phyloP scores from a whole-genome alignment of 2,329 filamentous ascomycete genomes.

The Chaetomium globosum region DNA sequence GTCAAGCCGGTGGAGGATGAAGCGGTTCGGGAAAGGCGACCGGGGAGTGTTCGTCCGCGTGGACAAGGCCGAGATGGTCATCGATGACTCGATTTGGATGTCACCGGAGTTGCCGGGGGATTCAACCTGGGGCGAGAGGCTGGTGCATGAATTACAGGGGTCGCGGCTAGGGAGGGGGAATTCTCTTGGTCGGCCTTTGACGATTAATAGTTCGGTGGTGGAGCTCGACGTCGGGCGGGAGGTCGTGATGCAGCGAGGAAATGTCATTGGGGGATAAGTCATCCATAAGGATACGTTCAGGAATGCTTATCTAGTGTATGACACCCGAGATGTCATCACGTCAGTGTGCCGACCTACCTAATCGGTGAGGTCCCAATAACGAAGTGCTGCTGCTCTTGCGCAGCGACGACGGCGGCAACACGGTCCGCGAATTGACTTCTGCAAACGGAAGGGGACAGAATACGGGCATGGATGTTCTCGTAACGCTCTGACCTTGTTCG shows the following conservation, averaged over 20 bases:
- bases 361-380: neutral
- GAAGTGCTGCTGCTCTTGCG: neutral
- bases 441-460: neutral
- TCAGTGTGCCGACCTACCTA: neutral
- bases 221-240: conserved; percentile 23
- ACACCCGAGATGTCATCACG: neutral
- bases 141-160: conserved; percentile 24
- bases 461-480: neutral
- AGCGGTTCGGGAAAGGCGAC: conserved; percentile 6
- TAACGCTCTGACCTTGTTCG: conserved; percentile 12
- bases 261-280: neutral
- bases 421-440: neutral
- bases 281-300: neutral
- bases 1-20: neutral
- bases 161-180: conserved; percentile 12
- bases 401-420: neutral
- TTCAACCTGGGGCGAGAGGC: conserved; percentile 19
- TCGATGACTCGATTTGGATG: conserved; percentile 18
- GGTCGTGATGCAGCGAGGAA: neutral
- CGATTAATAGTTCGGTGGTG: conserved; percentile 26
- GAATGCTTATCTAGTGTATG: neutral
- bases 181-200: neutral
- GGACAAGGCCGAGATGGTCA: conserved; percentile 15
- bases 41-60: conserved; percentile 17
- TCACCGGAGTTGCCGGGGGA: conserved; percentile 27